phyloP scores from a whole-genome alignment of 805 yeast species.

The Phaffomyces antillensis region DNA sequence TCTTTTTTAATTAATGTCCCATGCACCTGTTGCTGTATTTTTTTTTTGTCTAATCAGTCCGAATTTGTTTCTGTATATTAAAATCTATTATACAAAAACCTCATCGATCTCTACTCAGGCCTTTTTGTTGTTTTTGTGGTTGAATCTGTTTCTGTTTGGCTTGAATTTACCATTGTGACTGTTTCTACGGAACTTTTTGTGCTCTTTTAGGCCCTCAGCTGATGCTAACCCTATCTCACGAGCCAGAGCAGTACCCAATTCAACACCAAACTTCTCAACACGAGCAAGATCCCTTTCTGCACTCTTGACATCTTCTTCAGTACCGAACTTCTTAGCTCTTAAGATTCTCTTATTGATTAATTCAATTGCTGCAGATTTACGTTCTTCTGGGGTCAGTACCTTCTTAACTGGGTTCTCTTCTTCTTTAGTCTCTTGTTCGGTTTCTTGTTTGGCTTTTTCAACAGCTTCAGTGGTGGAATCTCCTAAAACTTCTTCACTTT shows the following conservation, averaged over 20 bases:
- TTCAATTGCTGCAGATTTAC: constrained; percentile 60
- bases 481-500: neutral
- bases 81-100: neutral
- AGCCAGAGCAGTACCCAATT: constrained; percentile 57
- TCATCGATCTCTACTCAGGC: neutral
- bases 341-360: constrained; percentile 58
- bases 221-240: constrained; percentile 35
- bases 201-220: neutral
- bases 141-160: neutral
- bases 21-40: neutral
- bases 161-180: neutral
- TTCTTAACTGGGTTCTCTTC: constrained; percentile 22
- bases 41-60: neutral
- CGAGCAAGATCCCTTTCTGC: constrained; percentile 60
- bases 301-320: constrained; percentile 41
- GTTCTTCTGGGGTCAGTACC: constrained; percentile 57
- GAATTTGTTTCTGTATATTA: neutral
- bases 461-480: neutral
- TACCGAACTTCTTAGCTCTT: constrained; percentile 76
- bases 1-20: too few species aligned
- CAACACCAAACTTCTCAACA: constrained; percentile 81
- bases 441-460: constrained; percentile 1
- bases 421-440: constrained; percentile 10
- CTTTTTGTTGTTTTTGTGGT: neutral
- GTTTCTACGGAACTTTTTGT: constrained; percentile 1